These are phyloP conservation scores for Telopea speciosissima DNA, from an alignment of 177 flowering plant genomes.

Conservation along the genomic window DNA sequence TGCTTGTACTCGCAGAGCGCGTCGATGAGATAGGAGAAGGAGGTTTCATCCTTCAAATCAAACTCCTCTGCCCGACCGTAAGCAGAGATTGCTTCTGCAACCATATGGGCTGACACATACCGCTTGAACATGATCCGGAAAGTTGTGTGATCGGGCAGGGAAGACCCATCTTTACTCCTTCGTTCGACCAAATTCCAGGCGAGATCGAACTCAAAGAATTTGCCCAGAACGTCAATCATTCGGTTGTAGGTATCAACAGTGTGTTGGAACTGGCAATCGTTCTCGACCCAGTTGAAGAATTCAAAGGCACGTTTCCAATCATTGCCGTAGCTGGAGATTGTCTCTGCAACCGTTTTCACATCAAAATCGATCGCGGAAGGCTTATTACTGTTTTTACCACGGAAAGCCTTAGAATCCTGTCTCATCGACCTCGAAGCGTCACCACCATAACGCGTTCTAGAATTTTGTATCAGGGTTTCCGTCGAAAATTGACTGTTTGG, in stretches of 20 bases:
- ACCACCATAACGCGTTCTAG: not conserved
- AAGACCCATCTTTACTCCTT: slow-evolving; percentile 29
- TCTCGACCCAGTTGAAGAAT: slow-evolving; percentile 80
- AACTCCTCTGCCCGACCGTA: slow-evolving; percentile 42
- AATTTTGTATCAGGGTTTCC: not conserved
- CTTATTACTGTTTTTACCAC: not conserved
- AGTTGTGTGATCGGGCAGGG: slow-evolving; percentile 51
- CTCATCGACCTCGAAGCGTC: not conserved
- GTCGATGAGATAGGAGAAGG: slow-evolving; percentile 63
- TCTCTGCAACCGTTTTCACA: slow-evolving; percentile 36
- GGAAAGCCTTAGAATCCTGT: not conserved
- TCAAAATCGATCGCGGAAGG: slow-evolving; percentile 17
- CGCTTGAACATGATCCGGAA: slow-evolving; percentile 80
- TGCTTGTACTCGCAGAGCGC: slow-evolving; percentile 89
- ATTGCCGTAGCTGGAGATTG: slow-evolving; percentile 55
- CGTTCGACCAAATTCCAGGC: slow-evolving; percentile 47
- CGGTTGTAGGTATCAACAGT: slow-evolving; percentile 57
- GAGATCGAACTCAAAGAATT: slow-evolving; percentile 69
- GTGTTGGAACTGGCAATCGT: slow-evolving; percentile 41
- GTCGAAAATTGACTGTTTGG: not conserved
- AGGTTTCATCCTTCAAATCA: slow-evolving; percentile 55
- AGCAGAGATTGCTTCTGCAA: slow-evolving; percentile 52
- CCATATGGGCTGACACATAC: slow-evolving; percentile 65
- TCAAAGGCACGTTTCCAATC: slow-evolving; percentile 75
- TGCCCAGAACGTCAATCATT: slow-evolving; percentile 72